Evolutionary conservation across 169 alveolate species (phyloP).

Genomic region (Cryptosporidium tyzzeri): DNA sequence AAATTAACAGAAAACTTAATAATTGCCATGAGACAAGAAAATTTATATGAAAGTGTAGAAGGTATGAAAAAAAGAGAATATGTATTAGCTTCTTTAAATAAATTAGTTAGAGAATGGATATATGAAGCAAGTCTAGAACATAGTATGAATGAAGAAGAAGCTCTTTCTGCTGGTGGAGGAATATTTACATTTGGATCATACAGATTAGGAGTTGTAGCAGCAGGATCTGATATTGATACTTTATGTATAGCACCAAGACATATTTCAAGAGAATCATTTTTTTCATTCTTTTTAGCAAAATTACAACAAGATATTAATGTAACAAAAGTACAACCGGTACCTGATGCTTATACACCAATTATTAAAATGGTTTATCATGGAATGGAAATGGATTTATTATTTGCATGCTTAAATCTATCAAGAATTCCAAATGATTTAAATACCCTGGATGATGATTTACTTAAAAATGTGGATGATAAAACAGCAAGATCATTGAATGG

Average conservation of each 20-base stretch:
- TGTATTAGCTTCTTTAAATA: conserved; percentile 89
- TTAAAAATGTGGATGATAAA: conserved; percentile 86
- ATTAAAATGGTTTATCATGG: conserved; percentile 93
- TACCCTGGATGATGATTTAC: conserved; percentile 87
- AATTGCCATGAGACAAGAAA: conserved; percentile 82
- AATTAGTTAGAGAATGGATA: conserved; percentile 91
- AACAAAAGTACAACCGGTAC: conserved; percentile 92
- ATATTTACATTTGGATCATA: conserved; percentile 96
- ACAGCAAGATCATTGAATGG: conserved; percentile 93
- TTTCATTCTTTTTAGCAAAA: conserved; percentile 89
- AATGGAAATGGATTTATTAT: conserved; percentile 96
- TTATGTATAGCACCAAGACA: conserved; percentile 97
- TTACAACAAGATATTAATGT: conserved; percentile 92
- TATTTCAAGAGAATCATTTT: conserved; percentile 93
- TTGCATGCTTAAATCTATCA: conserved; percentile 92
- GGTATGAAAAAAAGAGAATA: conserved; percentile 89
- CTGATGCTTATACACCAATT: conserved; percentile 97
- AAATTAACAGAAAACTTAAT: conserved; percentile 84
- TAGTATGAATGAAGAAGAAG: conserved; percentile 90
- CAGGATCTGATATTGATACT: conserved; percentile 98
- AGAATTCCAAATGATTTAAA: conserved; percentile 81
- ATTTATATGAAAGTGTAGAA: conserved; percentile 91
- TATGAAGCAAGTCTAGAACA: conserved; percentile 84
- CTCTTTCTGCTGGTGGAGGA: conserved; percentile 91
- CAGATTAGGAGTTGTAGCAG: conserved; percentile 96